phyloP scores from a whole-genome alignment of 257 asterid species.

The Rubia yunnanensis region DNA sequence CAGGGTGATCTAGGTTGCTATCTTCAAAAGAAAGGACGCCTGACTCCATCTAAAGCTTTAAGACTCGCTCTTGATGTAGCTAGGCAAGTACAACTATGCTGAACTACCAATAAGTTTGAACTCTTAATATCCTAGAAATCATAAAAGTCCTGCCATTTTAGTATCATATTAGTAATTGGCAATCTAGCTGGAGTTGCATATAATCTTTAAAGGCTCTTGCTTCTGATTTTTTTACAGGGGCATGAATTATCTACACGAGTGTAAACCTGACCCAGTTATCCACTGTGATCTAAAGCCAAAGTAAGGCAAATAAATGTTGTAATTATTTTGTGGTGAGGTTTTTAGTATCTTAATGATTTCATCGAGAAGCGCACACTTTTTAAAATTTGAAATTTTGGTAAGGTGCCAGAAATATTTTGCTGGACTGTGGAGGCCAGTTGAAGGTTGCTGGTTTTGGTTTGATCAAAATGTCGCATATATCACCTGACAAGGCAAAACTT shows the following conservation, averaged over 20 bases:
- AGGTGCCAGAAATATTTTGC: slow-evolving; percentile 99
- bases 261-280: slow-evolving; percentile 92
- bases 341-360: slow-evolving; percentile 9
- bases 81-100: slow-evolving; percentile 40
- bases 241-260: slow-evolving; percentile 92
- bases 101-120: background rate
- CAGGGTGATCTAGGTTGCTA: slow-evolving; percentile 79
- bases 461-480: slow-evolving; percentile 41
- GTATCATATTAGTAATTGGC: background rate
- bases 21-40: slow-evolving; percentile 86
- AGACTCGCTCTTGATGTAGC: slow-evolving; percentile 89
- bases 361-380: slow-evolving; percentile 21
- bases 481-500: slow-evolving; percentile 75
- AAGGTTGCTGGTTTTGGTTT: slow-evolving; percentile 94
- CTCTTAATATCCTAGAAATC: background rate
- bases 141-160: background rate
- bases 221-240: slow-evolving; percentile 51
- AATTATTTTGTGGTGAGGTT: slow-evolving; percentile 16
- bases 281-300: slow-evolving; percentile 92
- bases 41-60: slow-evolving; percentile 78
- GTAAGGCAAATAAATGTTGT: slow-evolving; percentile 76
- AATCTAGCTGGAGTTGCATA: background rate
- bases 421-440: slow-evolving; percentile 96
- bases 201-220: slow-evolving; percentile 1
- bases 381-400: slow-evolving; percentile 64